Percentiles rank a stretch among this genome's conserved stretches.
phyloP scores from a whole-genome alignment of 192 early-diverging fungal species.

The Backusella australiensis region DNA sequence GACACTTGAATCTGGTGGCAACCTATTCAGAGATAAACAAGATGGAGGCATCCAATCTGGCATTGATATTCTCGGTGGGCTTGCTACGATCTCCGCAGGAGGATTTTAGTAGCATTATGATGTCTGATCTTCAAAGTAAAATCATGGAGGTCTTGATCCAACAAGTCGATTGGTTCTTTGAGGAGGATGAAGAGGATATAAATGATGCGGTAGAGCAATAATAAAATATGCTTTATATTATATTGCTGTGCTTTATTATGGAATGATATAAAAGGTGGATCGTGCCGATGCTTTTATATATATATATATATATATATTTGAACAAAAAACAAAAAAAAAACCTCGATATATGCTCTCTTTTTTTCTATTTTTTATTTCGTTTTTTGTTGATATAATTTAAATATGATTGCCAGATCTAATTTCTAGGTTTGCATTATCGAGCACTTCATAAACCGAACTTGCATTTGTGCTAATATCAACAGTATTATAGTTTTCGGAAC shows the following conservation, averaged over 20 bases:
- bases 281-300: too few relatives aligned
- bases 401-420: constrained; percentile 5
- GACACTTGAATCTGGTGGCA: constrained; percentile 64
- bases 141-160: constrained; percentile 70
- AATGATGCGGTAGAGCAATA: background rate
- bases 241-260: background rate
- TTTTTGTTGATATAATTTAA: background rate
- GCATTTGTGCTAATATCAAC: constrained; percentile 16
- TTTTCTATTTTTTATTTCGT: background rate
- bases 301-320: too few relatives aligned
- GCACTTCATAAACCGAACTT: constrained; percentile 26
- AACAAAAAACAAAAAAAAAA: too few relatives aligned
- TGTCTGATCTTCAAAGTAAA: constrained; percentile 66
- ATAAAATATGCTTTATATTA: background rate
- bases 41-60: constrained; percentile 89
- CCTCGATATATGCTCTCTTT: background rate
- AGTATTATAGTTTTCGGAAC: constrained; percentile 79
- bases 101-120: constrained; percentile 61
- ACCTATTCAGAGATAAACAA: constrained; percentile 71
- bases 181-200: constrained; percentile 16
- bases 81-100: constrained; percentile 58
- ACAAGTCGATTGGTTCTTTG: constrained; percentile 63
- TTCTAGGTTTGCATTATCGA: constrained; percentile 32
- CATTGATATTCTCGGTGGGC: constrained; percentile 86
- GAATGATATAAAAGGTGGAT: background rate